Conservation (phyloP, 1,284 basidiomycete genomes). For the Cryptococcus hybrid region DNA sequence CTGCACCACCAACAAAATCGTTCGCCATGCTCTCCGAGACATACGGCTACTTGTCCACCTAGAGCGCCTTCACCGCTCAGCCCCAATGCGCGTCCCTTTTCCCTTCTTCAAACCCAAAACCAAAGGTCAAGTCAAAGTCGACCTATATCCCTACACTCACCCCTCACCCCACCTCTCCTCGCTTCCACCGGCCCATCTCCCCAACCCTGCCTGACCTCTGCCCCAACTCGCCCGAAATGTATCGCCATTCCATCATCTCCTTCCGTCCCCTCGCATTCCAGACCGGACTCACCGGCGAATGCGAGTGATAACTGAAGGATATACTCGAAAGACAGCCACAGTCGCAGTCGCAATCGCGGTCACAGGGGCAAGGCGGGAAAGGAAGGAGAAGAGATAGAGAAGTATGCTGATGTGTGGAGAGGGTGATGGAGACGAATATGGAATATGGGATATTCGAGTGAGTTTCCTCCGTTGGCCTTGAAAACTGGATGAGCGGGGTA, state of each 20-base stretch:
- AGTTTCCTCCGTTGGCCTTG: no score
- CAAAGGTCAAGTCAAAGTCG: not conserved
- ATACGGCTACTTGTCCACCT: slow-evolving; percentile 6
- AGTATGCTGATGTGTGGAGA: not conserved
- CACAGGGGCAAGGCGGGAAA: not conserved
- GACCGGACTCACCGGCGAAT: not conserved
- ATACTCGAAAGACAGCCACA: not conserved
- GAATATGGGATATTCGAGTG: not conserved
- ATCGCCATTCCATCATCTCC: not conserved
- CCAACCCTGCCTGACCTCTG: not conserved
- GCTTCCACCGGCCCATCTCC: not conserved
- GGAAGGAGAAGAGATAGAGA: not conserved
- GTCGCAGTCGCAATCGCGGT: not conserved
- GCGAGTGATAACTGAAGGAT: not conserved
- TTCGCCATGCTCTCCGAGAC: not conserved
- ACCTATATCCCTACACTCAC: not conserved
- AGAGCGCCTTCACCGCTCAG: not conserved
- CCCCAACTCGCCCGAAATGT: not conserved
- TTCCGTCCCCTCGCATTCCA: not conserved
- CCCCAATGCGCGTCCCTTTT: not conserved
- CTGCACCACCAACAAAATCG: not conserved
- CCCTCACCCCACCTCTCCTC: not conserved
- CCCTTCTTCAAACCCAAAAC: not conserved
- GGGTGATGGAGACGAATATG: not conserved
- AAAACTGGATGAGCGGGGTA: not conserved